Evolutionary conservation across 2,329 filamentous ascomycete species (phyloP), one percentile per base, ranked within the genome.

Genomic region (Karstenula rhodostoma): DNA sequence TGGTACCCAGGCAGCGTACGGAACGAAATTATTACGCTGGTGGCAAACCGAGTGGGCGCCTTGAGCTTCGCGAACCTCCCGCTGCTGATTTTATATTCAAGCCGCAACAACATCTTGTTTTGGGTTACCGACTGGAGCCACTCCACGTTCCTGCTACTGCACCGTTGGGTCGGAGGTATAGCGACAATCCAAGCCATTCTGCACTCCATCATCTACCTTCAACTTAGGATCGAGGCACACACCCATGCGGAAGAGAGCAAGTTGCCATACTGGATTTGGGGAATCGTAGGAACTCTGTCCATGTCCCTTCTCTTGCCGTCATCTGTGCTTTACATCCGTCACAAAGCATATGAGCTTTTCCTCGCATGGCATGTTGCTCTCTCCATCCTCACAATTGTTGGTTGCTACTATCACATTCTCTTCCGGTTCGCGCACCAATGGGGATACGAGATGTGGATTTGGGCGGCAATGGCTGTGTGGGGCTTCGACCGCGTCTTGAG

Each of bases 81-180:
- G 0, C 64, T 85, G 0, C 54, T 81, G 0, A 68, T 84, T 4
- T 74, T 86, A 0, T 84, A 80, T 55, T 76, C 79, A 0, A 73
- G 78, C 0, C 73, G 84, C 1, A 85, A 86, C 65, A 85, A 82
- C 56, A n/a, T 85, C 2, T 74, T 84, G 0, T 75, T 85, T 0
- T 81, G 77, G 70, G 37, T 84, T 1, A 84, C 84, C 6, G 77
- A 82, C 63, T 85, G 83, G 82, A 79, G 75, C 0, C 80, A 83
- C 61, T 78, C 78, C 0, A 85, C 84, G 0, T 85, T 78, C 56
- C 61, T 85, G 2, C 68, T 85, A 0, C 71, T 85, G 0, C 84
- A 86, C 61, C 60, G 63, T 9, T 67, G 65, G 65, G 42, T 67
- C 33, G 65, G 82, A 0, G 70, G 77, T 23, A 73, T 86, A 8